Percentiles rank a stretch among this genome's conserved stretches.
phyloP scores from a whole-genome alignment of 176 grass and related monocot genomes.

The Ensete ventricosum region DNA sequence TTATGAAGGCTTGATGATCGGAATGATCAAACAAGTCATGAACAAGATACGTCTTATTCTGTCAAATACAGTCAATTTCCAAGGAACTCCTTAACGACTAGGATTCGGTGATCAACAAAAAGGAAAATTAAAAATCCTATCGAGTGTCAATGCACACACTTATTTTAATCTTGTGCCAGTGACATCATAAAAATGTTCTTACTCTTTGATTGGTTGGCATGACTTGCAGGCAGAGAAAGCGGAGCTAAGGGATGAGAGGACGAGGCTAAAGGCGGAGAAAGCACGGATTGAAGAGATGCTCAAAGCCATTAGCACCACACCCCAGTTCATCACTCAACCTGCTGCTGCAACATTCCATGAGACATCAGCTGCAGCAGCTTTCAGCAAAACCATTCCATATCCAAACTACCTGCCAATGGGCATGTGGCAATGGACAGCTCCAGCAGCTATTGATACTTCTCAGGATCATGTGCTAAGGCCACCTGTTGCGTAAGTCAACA shows the following conservation, averaged over 20 bases:
- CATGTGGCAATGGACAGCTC: constrained; percentile 95
- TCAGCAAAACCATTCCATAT: constrained; percentile 48
- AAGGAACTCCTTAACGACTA: background rate
- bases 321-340: constrained; percentile 48
- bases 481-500: background rate
- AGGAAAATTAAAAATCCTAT: no score
- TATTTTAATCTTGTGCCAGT: no score
- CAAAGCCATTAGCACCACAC: constrained; percentile 32
- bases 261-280: constrained; percentile 66
- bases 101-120: background rate
- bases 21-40: background rate
- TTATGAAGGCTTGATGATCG: background rate
- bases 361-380: constrained; percentile 30
- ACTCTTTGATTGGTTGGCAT: background rate
- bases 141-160: no score
- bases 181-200: background rate
- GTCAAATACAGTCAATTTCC: background rate
- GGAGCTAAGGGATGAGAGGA: constrained; percentile 77
- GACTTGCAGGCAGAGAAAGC: constrained; percentile 62
- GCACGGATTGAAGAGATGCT: constrained; percentile 78
- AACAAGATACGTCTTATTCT: background rate
- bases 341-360: constrained; percentile 33
- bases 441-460: constrained; percentile 76
- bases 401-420: constrained; percentile 53
- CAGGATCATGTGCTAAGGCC: constrained; percentile 37